Evolutionary conservation across 805 yeast genomes (phyloP), one percentile per base, ranked within the genome.

Genomic region (Nakazawaea peltata): DNA sequence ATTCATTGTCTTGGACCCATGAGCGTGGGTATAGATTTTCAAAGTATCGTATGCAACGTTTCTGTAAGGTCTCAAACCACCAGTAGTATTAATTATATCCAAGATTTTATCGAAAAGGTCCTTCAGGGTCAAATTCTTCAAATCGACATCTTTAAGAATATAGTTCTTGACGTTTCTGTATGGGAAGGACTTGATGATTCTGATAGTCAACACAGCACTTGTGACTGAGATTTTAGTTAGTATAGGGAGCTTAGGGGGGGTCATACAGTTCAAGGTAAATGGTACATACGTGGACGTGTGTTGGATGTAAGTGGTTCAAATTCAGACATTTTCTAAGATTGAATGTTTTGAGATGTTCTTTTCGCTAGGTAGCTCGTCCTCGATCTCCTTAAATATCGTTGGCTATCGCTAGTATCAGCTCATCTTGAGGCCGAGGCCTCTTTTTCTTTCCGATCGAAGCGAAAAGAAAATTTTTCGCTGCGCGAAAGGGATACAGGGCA

Each of bases 1-100:
- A 51, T 92, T 87, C 75, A 87, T 81, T 2, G 96, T 84, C 59
- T 92, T 92, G 21, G 95, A 73, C 10, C 94, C 92, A 56, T 90
- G 97, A 0, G 98, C 97, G 52, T 86, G 87, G 19, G 95, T 82
- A 59, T 92, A 92, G 5, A 92, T 69, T 56, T 92, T 92, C 38
- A 90, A 54, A 0, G 88, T 66, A 51, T 90, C 83, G 43, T 76
- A 82, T 0, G 59, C 64, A 8, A 84, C 83, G 41, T 69, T 82
- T 50, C 97, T 69, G 56, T 77, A 88, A 2, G 97, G 95, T 49
- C 96, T 69, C 40, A 78, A 72, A 0, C 74, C 76, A 5, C 92
- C 86, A 4, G 80, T 70, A 1, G 51, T 51, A n/a, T 60, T 55
- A 32, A 74, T 68, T 9, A 57, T 53, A 4, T 67, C 45, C 28